phyloP scores from a whole-genome alignment of 768 basidiomycete genomes.

The Hygrocybe punicea region DNA sequence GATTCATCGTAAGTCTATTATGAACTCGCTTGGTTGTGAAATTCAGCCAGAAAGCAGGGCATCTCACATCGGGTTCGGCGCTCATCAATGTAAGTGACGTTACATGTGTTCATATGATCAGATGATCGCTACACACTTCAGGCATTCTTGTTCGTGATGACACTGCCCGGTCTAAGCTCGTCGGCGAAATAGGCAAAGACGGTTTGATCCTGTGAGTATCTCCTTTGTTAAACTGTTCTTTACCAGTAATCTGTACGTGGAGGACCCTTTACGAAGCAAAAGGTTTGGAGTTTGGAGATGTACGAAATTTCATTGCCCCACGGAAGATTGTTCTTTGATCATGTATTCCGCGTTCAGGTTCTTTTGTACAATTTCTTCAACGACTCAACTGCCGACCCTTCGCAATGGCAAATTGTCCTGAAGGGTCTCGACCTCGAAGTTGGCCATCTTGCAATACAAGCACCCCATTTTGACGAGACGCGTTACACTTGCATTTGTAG shows the following conservation, averaged over 20 bases:
- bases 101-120: neutral
- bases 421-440: conserved; percentile 33
- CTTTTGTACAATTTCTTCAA: conserved; percentile 73
- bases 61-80: conserved; percentile 55
- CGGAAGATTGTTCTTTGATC: neutral
- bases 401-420: conserved; percentile 61
- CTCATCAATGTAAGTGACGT: conserved; percentile 51
- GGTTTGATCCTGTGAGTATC: conserved; percentile 54
- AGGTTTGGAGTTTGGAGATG: conserved; percentile 66
- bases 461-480: conserved; percentile 48
- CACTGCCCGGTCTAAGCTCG: conserved; percentile 44
- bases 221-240: neutral
- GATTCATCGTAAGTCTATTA: conserved; percentile 42
- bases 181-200: conserved; percentile 52
- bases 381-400: conserved; percentile 49
- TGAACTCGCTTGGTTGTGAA: neutral
- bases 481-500: conserved; percentile 57
- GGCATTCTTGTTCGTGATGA: conserved; percentile 62
- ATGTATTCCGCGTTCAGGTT: conserved; percentile 43
- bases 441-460: conserved; percentile 14
- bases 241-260: neutral
- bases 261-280: conserved; percentile 64
- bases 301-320: conserved; percentile 18
- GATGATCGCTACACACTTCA: conserved; percentile 25
- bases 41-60: conserved; percentile 30